Evolutionary conservation across 2,329 filamentous ascomycete genomes (phyloP), one percentile per base, ranked within the genome.

Genomic region (Eutypella sp.): DNA sequence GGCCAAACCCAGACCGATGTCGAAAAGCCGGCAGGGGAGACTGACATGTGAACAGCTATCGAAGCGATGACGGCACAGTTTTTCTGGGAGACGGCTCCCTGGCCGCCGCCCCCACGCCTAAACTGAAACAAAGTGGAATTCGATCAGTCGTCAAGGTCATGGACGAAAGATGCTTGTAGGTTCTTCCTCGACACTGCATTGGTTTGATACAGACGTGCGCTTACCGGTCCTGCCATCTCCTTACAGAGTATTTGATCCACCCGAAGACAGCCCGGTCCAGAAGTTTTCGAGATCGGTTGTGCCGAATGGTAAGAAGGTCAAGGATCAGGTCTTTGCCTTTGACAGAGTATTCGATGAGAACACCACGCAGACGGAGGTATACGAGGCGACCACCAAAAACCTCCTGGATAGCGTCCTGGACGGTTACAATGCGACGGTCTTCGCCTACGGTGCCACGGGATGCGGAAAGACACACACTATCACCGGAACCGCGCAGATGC

Each of bases 401-500:
- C 79, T 99, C n/a, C 79, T 99, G 50, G 92, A 97, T 65, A 96
- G 86, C 63, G 91, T 99, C 15, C 76, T 99, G 47, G 91, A 99
- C 56, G 93, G 93, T 54, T 99, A 96, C 75, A 99, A 99, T 73
- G 93, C 93, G 40, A 99, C 93, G 0, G 93, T 99, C 4, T 99
- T 99, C 65, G 93, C 93, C 41, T 99, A 99, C 67, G 93, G 93
- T 56, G 93, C 93, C 33, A 99, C 93, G 1, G 93, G 93, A 33
- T 99, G 93, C 67, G 93, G 93, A 67, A 99, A 99, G 72, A 99
- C 93, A 20, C 93, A 99, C 67, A 99, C 93, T 9, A 99, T 99
- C 60, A 89, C 85, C 3, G 93, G 93, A 55, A 96, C 92, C 0
- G 72, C 89, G 2, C 87, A 95, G 64, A 87, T 95, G 61, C 93